Percentiles rank a stretch among this genome's conserved stretches.
Conservation (phyloP, 1,284 basidiomycete genomes). For the Takashimella tepidaria region DNA sequence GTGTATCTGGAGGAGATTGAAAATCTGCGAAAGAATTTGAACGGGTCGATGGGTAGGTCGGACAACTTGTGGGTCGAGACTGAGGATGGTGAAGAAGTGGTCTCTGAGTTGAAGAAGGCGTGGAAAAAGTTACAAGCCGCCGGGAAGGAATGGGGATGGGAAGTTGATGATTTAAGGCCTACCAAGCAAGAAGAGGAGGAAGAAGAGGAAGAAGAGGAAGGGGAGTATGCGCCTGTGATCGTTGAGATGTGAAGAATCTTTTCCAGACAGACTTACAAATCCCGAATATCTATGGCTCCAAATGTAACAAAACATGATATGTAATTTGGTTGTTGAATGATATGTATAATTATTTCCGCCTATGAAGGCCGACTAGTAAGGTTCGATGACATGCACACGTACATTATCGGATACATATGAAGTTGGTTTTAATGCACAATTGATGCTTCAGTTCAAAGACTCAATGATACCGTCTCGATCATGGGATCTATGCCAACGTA, state of each 20-base stretch:
- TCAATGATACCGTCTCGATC: no score
- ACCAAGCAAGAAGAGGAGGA: constrained; percentile 18
- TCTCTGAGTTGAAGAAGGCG: constrained; percentile 3
- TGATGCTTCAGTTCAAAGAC: no score
- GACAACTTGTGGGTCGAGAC: not conserved
- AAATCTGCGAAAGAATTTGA: constrained; percentile 27
- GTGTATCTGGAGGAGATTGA: constrained; percentile 43
- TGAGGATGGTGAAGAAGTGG: not conserved
- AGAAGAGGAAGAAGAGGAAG: constrained; percentile 41
- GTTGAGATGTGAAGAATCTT: constrained; percentile 37
- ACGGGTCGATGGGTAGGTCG: constrained; percentile 5
- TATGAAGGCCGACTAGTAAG: no score
- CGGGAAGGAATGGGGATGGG: constrained; percentile 27
- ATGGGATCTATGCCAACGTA: no score
- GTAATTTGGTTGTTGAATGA: no score
- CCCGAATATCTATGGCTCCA: no score
- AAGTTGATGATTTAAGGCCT: constrained; percentile 16
- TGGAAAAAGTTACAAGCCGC: constrained; percentile 15
- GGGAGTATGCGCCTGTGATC: constrained; percentile 46
- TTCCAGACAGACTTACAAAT: no score
- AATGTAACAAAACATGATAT: no score
- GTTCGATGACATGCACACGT: no score
- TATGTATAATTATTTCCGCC: no score
- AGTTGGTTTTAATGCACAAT: no score
- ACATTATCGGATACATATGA: no score